A percentile compares a stretch with the other conserved stretches of the same genome.
phyloP scores from a whole-genome alignment of 106 monocot species.

The Allium fistulosum region DNA sequence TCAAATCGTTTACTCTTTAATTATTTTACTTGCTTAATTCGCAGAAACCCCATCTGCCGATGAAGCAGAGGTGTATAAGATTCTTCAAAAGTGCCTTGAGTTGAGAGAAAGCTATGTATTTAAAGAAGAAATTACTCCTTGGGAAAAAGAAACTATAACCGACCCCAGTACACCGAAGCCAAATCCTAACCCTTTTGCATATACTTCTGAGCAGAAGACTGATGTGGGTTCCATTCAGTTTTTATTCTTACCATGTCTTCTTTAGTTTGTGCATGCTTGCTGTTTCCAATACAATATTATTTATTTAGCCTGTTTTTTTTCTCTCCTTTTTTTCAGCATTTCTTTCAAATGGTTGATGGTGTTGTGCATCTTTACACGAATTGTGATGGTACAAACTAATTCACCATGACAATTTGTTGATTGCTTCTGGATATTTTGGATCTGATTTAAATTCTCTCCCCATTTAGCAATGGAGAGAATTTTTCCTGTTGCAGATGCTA shows the following conservation, averaged over 20 bases:
- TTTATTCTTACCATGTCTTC: not conserved
- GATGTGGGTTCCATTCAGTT: conserved; percentile 39
- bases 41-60: conserved; percentile 72
- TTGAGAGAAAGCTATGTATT: conserved; percentile 74
- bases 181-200: conserved; percentile 78
- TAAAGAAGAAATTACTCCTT: conserved; percentile 71
- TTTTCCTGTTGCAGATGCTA: conserved; percentile 89
- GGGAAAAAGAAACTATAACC: conserved; percentile 96
- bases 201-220: conserved; percentile 63
- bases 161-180: conserved; percentile 96
- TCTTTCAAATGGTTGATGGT: conserved; percentile 94
- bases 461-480: conserved; percentile 54
- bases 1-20: not conserved
- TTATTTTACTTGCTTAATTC: conserved; percentile 12
- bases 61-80: conserved; percentile 86
- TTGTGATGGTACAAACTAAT: conserved; percentile 42
- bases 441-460: not conserved
- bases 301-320: not conserved
- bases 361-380: conserved; percentile 80
- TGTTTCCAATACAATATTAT: conserved; percentile 1
- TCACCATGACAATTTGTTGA: not conserved
- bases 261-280: not conserved
- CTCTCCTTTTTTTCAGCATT: conserved; percentile 34
- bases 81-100: conserved; percentile 81
- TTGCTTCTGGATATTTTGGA: not conserved